Evolutionary conservation across 2,329 filamentous ascomycete genomes (phyloP), one percentile per base, ranked within the genome.

Genomic region (Fusarium chaquense): DNA sequence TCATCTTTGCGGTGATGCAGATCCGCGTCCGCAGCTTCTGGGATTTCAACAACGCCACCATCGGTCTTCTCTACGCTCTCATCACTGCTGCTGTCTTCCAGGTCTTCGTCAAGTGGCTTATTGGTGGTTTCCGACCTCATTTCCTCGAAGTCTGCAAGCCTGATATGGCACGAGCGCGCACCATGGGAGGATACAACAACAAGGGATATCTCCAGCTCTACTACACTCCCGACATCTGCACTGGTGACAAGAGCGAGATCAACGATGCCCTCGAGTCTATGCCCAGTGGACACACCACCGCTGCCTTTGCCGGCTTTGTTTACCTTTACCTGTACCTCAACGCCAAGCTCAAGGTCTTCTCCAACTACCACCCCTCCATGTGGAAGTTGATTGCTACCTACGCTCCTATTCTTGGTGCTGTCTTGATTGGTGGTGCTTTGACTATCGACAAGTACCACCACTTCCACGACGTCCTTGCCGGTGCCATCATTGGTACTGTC

Each of bases 371-470:
- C 75, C 87, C 91, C 0, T 83, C 88, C 15, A 88, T 92, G 85
- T 93, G 91, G 91, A 93, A 93, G 80, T 79, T 93, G 15, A 82
- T 91, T 33, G 85, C 83, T 18, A 81, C 88, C 26, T 91, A 90
- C 73, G 84, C 87, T 0, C 91, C 91, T 0, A 79, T 93, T 4
- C 86, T 93, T 0, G 89, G 88, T 4, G 91, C 91, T 0, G 84
- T 83, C 4, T 81, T 93, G 4, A 92, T 93, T 44, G 90, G 86
- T 2, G 90, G 90, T 8, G 87, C 89, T 0, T 80, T 93, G 12
- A 92, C 90, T 0, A 92, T 93, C 59, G 89, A 93, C 69, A 87
- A 92, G 76, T 92, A 84, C 76, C 91, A 94, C 79, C 90, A 93
- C 79, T 91, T 90, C 89, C 93, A 93, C 65, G 91, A 93, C 58